Percentiles rank a stretch among this genome's conserved stretches.
phyloP scores from a whole-genome alignment of 345 rosid genomes.

The Lumnitzera littorea region DNA sequence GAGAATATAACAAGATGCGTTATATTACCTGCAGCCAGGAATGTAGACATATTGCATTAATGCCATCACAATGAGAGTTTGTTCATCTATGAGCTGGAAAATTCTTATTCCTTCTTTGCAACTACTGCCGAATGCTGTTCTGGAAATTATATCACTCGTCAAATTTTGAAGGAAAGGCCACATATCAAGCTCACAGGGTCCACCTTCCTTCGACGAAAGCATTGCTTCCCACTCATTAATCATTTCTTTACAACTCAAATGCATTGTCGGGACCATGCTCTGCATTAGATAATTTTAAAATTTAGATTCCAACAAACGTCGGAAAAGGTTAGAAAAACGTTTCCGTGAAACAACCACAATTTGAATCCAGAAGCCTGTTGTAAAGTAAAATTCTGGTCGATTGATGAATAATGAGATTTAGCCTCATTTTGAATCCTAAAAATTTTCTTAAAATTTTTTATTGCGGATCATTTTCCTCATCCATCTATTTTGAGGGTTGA shows the following conservation, averaged over 20 bases:
- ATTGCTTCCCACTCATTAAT: constrained; percentile 25
- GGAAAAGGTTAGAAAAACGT: too few species aligned
- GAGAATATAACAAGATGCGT: too few species aligned
- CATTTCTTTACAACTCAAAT: constrained; percentile 21
- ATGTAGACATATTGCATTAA: constrained; percentile 9
- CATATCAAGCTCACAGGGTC: constrained; percentile 20
- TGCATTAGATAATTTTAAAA: not conserved
- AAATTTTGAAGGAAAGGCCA: constrained; percentile 34
- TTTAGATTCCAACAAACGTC: too few species aligned
- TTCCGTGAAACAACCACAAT: too few species aligned
- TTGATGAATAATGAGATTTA: too few species aligned
- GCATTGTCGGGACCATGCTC: constrained; percentile 25
- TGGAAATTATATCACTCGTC: constrained; percentile 36
- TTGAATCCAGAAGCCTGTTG: too few species aligned
- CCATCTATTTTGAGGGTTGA: too few species aligned
- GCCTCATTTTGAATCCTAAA: too few species aligned
- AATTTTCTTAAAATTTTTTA: too few species aligned
- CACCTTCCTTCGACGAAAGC: not conserved
- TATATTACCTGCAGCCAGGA: constrained; percentile 39
- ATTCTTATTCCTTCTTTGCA: constrained; percentile 37
- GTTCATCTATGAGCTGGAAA: constrained; percentile 27
- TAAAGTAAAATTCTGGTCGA: too few species aligned
- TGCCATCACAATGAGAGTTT: not conserved
- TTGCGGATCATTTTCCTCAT: too few species aligned
- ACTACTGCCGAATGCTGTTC: constrained; percentile 44